These are phyloP conservation scores for Conoideocrella luteorostrata DNA, from an alignment of 2,329 filamentous ascomycete species.

Conservation along the genomic window DNA sequence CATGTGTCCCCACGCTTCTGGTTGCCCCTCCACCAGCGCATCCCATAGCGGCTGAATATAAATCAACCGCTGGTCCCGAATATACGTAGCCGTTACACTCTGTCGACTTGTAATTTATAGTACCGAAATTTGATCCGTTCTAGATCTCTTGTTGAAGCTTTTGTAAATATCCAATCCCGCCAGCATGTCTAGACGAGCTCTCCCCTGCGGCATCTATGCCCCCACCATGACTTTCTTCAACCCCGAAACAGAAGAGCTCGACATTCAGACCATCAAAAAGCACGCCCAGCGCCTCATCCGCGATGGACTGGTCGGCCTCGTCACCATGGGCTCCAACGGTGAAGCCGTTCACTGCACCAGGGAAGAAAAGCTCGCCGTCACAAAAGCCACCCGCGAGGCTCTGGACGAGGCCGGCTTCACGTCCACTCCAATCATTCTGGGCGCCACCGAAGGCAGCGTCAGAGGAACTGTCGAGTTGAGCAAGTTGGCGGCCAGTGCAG, in stretches of 20 bases:
- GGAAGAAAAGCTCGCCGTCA: conserved; percentile 70
- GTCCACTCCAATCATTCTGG: conserved; percentile 73
- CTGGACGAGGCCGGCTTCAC: conserved; percentile 74
- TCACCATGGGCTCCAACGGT: conserved; percentile 86
- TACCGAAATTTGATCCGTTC: too few species aligned
- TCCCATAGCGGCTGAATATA: too few species aligned
- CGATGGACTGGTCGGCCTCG: conserved; percentile 73
- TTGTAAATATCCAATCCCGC: too few species aligned
- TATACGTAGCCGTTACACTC: too few species aligned
- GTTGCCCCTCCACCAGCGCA: too few species aligned
- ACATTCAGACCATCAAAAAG: conserved; percentile 70
- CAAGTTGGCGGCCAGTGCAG: conserved; percentile 58
- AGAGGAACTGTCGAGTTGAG: conserved; percentile 71
- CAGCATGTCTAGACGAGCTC: conserved; percentile 19
- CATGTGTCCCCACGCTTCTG: too few species aligned
- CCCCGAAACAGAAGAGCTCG: conserved; percentile 74
- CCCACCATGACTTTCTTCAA: conserved; percentile 91
- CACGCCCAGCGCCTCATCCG: conserved; percentile 73
- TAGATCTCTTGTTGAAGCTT: too few species aligned
- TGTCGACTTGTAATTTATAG: too few species aligned
- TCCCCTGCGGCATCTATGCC: conserved; percentile 79
- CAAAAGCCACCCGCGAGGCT: conserved; percentile 70
- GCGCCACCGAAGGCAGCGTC: conserved; percentile 75
- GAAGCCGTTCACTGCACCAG: conserved; percentile 80
- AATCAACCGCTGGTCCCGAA: too few species aligned